Base-by-base conservation (phyloP, 108 stramenopile species). In the Cyclotella choctawhatcheeana region DNA sequence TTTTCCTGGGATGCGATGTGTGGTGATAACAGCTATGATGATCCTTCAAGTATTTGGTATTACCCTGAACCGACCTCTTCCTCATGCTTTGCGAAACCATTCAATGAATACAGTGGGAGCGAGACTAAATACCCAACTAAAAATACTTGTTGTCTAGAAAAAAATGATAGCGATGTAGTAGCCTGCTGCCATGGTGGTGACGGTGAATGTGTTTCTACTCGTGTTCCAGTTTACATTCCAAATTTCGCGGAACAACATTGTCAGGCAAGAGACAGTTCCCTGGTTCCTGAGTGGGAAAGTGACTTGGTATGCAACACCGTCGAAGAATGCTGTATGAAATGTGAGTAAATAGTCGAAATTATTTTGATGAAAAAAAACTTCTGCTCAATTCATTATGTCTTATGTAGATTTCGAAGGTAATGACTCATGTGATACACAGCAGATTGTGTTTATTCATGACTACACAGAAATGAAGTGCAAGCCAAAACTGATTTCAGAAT, bases 1-100 rank as follows among this genome's bases (percentile, higher is more conserved):
- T 54, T 54, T 54, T 16, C 53, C 5, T 54, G 53, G 53, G 53
- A 54, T 54, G 6, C 25, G 14, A 26, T 26, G n/a, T n/a, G n/a
- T n/a, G n/a, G n/a, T n/a, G n/a, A n/a, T n/a, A n/a, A n/a, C 27
- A 26, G 53, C 27, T 4, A 25, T 5, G 27, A 29, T 2, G 16
- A 27, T 54, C 53, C 53, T 16, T n/a, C n/a, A 8, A 5, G 5
- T 5, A 3, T 29, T 24, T 54, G 17, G 53, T 54, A 14, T 16
- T 54, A 54, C 53, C 53, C 53, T 7, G 27, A 26, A 14, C 27
- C 25, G 25, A 7, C 5, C 6, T 5, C 25, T 3, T 4, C 53
- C 5, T 5, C 26, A 3, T 54, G 53, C 27, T 25, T 27, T 29
- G 6, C 25, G 21, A 54, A 54, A 54, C 4, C 27, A 2, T 5